Evolutionary conservation across 345 rosid species (phyloP).

Genomic region (Pseudoturritis turrita): DNA sequence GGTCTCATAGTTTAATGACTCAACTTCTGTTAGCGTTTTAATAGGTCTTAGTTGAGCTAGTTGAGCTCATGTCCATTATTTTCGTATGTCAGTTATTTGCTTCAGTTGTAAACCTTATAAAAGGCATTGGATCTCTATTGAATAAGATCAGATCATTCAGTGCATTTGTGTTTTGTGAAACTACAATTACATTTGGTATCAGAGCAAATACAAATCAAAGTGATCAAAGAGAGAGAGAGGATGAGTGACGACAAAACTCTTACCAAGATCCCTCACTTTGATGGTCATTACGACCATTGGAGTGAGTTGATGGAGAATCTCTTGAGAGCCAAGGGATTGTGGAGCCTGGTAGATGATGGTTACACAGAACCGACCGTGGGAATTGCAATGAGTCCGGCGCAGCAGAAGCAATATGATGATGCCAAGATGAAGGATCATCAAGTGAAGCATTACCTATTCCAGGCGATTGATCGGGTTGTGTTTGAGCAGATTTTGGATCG

Average conservation of each 20-base stretch:
- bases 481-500: no score
- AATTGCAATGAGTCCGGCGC: background rate
- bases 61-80: no score
- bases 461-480: no score
- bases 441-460: no score
- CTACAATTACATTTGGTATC: background rate
- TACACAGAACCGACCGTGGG: background rate
- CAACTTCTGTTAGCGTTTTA: no score
- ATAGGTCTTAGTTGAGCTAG: no score
- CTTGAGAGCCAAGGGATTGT: background rate
- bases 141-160: background rate
- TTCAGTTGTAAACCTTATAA: no score
- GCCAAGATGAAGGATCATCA: background rate
- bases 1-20: no score
- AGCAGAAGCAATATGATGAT: no score
- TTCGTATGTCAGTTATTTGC: no score
- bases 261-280: background rate
- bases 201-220: background rate
- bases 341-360: background rate
- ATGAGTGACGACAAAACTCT: background rate
- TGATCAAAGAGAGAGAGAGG: background rate
- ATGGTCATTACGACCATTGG: background rate
- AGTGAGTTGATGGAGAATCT: background rate
- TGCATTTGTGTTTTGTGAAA: background rate
- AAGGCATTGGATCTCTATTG: background rate